Evolutionary conservation across 768 basidiomycete species (phyloP).

Genomic region (Xerocomellus intermedius): DNA sequence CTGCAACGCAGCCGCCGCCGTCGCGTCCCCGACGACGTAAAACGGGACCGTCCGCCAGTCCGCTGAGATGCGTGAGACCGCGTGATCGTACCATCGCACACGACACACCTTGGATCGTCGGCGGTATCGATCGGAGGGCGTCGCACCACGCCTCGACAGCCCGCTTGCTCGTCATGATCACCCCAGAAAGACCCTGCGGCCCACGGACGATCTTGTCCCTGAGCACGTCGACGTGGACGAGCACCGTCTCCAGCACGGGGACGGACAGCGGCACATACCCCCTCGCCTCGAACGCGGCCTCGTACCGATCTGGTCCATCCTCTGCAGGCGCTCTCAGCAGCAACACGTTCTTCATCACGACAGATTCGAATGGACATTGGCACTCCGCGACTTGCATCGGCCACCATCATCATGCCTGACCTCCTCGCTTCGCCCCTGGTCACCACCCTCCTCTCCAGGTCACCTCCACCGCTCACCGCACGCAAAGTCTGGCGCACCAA

Average conservation of each 20-base stretch:
- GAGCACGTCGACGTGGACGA: constrained; percentile 50
- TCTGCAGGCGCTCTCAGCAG: constrained; percentile 40
- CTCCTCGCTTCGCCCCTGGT: constrained; percentile 16
- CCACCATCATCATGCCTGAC: neutral
- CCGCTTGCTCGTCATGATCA: constrained; percentile 77
- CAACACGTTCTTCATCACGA: constrained; percentile 39
- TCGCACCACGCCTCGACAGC: constrained; percentile 69
- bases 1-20: constrained; percentile 45
- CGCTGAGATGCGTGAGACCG: constrained; percentile 22
- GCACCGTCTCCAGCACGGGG: constrained; percentile 67
- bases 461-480: constrained; percentile 13
- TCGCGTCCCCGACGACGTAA: constrained; percentile 75
- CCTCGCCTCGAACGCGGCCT: constrained; percentile 42
- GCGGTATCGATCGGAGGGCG: constrained; percentile 32
- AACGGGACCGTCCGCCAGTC: constrained; percentile 64
- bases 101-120: constrained; percentile 14
- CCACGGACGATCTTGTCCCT: constrained; percentile 40
- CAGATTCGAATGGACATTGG: no score
- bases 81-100: neutral
- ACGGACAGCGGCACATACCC: constrained; percentile 60
- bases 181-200: constrained; percentile 47
- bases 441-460: constrained; percentile 13
- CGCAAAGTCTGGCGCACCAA: constrained; percentile 13
- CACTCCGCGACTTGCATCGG: neutral
- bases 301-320: constrained; percentile 55